Percentiles rank a stretch among this genome's conserved stretches.
Evolutionary conservation across 805 yeast genomes (phyloP).

Genomic region (Yarrowia osloensis): DNA sequence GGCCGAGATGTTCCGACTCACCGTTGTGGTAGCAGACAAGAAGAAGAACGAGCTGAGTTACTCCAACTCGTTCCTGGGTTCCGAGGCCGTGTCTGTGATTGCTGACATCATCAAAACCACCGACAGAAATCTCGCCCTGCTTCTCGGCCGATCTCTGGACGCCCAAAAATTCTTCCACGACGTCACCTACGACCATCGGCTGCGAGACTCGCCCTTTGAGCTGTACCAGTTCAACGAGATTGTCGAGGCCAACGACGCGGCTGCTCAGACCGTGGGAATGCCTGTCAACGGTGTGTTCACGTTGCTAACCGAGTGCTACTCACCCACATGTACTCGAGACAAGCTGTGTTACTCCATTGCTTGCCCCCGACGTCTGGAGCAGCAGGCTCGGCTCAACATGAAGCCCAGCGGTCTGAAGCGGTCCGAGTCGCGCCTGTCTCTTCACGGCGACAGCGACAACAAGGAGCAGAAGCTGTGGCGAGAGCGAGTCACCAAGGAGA

Average conservation of each 20-base stretch:
- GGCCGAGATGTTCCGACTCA: constrained; percentile 72
- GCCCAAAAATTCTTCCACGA: constrained; percentile 94
- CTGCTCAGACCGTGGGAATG: constrained; percentile 32
- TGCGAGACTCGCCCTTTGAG: constrained; percentile 84
- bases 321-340: constrained; percentile 93
- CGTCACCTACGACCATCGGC: constrained; percentile 89
- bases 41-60: constrained; percentile 89
- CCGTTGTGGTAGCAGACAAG: constrained; percentile 69
- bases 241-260: constrained; percentile 30
- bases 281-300: constrained; percentile 90
- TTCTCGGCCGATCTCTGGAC: constrained; percentile 88
- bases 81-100: constrained; percentile 90
- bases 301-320: constrained; percentile 87
- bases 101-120: constrained; percentile 83
- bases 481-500: constrained; percentile 78
- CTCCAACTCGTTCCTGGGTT: constrained; percentile 90
- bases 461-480: constrained; percentile 90
- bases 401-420: constrained; percentile 77
- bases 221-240: constrained; percentile 68
- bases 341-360: constrained; percentile 90
- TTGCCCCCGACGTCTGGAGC: constrained; percentile 93
- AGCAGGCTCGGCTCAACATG: constrained; percentile 88
- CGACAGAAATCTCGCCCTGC: constrained; percentile 84
- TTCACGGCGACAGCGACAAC: constrained; percentile 63
- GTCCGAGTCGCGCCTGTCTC: constrained; percentile 67